These are phyloP conservation scores for Neonothopanus nambi DNA, from an alignment of 1,284 basidiomycete species.

Conservation along the genomic window DNA sequence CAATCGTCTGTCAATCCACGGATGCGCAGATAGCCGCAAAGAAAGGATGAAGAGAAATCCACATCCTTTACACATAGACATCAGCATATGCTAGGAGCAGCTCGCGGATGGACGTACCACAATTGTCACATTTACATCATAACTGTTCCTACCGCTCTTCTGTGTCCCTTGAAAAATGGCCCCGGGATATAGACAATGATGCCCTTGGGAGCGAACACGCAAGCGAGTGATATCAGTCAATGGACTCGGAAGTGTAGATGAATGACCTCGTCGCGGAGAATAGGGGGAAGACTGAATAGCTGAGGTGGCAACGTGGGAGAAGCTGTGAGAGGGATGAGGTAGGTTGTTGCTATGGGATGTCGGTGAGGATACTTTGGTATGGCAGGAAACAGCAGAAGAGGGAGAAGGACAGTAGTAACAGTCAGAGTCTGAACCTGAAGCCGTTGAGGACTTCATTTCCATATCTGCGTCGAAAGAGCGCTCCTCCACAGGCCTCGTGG, in stretches of 20 bases:
- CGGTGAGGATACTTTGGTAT: not conserved
- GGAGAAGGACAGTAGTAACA: conserved; percentile 6
- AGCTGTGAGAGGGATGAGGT: conserved; percentile 8
- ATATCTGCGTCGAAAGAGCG: conserved; percentile 5
- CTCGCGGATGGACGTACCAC: conserved; percentile 53
- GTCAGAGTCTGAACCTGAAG: conserved; percentile 1
- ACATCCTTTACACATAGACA: conserved; percentile 60
- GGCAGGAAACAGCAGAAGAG: not conserved
- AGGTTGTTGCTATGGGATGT: not conserved
- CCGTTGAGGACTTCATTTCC: conserved; percentile 1
- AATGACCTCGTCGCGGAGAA: not conserved
- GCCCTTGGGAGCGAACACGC: conserved; percentile 70
- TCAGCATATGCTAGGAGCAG: conserved; percentile 1
- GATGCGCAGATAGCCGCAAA: conserved; percentile 89
- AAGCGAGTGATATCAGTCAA: conserved; percentile 73
- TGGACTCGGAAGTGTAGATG: conserved; percentile 45
- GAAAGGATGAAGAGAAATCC: conserved; percentile 74
- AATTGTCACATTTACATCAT: conserved; percentile 83
- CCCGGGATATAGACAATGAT: conserved; percentile 82
- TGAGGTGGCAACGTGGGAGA: conserved; percentile 10
- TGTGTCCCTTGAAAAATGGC: conserved; percentile 79
- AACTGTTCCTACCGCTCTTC: conserved; percentile 81
- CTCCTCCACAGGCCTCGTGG: not conserved
- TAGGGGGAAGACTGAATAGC: conserved; percentile 4
- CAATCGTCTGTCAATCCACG: conserved; percentile 88